A percentile compares a stretch with the other conserved stretches of the same genome.
Conservation (phyloP, 2,329 filamentous ascomycete genomes). For the Aspergillus eucalypticola region DNA sequence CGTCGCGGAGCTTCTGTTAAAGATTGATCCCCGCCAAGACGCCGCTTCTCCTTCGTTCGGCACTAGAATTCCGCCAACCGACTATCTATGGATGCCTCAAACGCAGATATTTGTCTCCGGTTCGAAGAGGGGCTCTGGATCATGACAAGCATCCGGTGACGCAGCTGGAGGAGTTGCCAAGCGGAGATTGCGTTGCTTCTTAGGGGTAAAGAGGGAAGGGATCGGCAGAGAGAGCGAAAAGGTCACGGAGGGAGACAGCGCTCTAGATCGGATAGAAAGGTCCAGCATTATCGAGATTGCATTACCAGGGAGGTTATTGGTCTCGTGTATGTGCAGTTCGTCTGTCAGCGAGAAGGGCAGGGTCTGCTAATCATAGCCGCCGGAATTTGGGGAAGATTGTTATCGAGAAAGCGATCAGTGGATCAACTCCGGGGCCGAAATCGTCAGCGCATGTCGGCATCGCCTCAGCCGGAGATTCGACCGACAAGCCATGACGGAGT, state of each 20-base stretch:
- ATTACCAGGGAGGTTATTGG: background rate
- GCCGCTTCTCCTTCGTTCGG: background rate
- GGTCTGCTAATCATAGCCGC: background rate
- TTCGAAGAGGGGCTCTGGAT: background rate
- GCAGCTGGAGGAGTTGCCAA: slow-evolving; percentile 1
- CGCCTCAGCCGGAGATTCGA: slow-evolving; percentile 5
- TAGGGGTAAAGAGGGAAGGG: background rate
- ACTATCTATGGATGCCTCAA: background rate
- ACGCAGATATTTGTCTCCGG: background rate
- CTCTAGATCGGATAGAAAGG: background rate
- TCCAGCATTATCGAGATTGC: background rate
- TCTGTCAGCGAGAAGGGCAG: background rate
- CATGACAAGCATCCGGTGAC: background rate
- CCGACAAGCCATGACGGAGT: background rate
- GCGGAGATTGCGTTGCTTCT: background rate
- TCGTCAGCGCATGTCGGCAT: slow-evolving; percentile 10
- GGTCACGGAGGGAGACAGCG: background rate
- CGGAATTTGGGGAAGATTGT: background rate
- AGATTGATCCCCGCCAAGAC: slow-evolving; percentile 9
- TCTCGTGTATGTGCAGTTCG: background rate
- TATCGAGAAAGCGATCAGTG: background rate
- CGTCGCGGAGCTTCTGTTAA: slow-evolving; percentile 1
- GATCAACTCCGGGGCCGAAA: slow-evolving; percentile 2
- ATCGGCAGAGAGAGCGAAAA: background rate
- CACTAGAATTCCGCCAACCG: background rate